Evolutionary conservation across 257 asterid genomes (phyloP), one percentile per base, ranked within the genome.

Genomic region (Penstemon davidsonii): DNA sequence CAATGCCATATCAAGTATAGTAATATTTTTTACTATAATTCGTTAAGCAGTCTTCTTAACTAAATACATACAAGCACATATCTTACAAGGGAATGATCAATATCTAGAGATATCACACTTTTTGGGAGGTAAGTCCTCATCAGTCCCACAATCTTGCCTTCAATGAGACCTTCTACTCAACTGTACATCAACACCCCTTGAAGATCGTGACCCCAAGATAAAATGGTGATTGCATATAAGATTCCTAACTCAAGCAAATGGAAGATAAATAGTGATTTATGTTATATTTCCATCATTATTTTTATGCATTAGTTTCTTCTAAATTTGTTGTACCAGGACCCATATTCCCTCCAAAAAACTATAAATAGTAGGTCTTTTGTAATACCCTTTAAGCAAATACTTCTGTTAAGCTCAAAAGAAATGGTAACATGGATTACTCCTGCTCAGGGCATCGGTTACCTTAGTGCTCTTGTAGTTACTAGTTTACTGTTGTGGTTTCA

Each of bases 401-500:
- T 12, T n/a, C 46, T 0, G 8, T 19, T 8, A 18, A 19, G 51
- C n/a, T 40, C 33, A 54, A 37, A 57, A 44, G 56, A 58, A 7
- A n/a, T 9, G 46, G 57, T 54, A 11, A 58, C 54, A 25, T 60
- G 37, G 54, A 54, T 55, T 68, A 13, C 33, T 13, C 42, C 11
- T 39, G 36, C 18, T 15, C 58, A 18, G 19, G 40, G 33, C 64
- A 9, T 69, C 68, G 66, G 47, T 8, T 62, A 70, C 25, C 18
- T 38, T 55, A 41, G 2, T 60, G 38, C n/a, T 54, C 37, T 59
- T 12, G 43, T 15, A 60, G 61, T 60, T 45, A 12, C 55, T n/a
- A 15, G 59, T 47, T 69, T 59, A 41, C 57, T 42, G 64, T 61
- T 75, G 13, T 59, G 68, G 15, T 66, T 49, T 74, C 71, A 67